Conservation (phyloP, 345 rosid genomes). For the Fremontodendron californicum region DNA sequence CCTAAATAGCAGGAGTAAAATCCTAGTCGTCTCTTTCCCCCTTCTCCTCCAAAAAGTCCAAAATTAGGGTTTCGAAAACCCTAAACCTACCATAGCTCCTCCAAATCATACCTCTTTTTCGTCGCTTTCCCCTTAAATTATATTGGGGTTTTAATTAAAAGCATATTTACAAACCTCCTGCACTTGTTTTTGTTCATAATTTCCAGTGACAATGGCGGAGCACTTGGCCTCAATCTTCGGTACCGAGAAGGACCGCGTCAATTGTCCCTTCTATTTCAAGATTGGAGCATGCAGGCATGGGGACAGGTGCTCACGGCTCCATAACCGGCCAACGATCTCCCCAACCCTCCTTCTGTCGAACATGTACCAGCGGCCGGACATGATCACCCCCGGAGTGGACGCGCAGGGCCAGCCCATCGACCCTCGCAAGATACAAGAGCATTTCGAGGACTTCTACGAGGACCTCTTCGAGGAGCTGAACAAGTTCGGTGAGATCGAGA, state of each 20-base stretch:
- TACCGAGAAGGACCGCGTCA: not conserved
- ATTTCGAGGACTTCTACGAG: constrained; percentile 80
- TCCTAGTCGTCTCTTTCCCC: not conserved
- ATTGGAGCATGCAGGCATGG: not conserved
- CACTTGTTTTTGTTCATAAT: not conserved
- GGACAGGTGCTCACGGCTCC: not conserved
- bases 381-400: constrained; percentile 22
- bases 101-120: not conserved
- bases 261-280: not conserved
- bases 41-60: not conserved
- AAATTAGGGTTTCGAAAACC: constrained; percentile 5
- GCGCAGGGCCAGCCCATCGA: constrained; percentile 68
- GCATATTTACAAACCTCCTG: not conserved
- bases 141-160: not conserved
- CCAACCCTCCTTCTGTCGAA: not conserved
- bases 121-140: not conserved
- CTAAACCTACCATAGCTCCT: not conserved
- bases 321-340: not conserved
- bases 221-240: not conserved
- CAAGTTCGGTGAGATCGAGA: constrained; percentile 84
- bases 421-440: constrained; percentile 71
- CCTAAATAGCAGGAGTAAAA: no score
- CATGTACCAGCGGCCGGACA: not conserved
- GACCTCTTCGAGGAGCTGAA: constrained; percentile 79
- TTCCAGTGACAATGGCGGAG: not conserved